These are phyloP conservation scores for Aaosphaeria arxii DNA, from an alignment of 2,329 filamentous ascomycete species.

Conservation along the genomic window DNA sequence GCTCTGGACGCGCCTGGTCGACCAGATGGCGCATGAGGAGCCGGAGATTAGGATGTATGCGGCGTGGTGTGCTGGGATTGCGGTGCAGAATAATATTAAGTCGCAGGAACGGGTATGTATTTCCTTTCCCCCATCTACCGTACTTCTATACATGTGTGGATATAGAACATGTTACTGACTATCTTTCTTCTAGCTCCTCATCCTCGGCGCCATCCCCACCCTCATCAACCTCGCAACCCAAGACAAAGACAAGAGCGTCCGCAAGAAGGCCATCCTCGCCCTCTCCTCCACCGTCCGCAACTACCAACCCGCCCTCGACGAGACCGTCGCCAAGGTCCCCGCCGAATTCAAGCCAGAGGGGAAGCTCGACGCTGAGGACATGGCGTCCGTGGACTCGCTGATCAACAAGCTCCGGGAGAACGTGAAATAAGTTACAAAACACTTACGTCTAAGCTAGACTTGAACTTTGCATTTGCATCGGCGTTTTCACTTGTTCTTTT, in stretches of 20 bases:
- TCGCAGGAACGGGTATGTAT: conserved; percentile 68
- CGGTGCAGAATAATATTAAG: conserved; percentile 91
- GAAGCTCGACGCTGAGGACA: conserved; percentile 77
- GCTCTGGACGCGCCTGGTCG: conserved; percentile 79
- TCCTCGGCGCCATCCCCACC: conserved; percentile 64
- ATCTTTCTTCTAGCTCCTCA: conserved; percentile 45
- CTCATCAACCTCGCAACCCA: conserved; percentile 65
- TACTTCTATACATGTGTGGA: background rate
- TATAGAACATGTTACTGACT: conserved; percentile 1
- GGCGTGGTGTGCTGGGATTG: conserved; percentile 91
- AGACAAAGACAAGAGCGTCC: conserved; percentile 60
- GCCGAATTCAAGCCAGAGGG: conserved; percentile 56
- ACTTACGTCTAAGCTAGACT: background rate
- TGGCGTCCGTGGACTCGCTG: conserved; percentile 78
- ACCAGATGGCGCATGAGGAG: conserved; percentile 66
- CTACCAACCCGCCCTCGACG: conserved; percentile 72
- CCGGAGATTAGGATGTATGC: conserved; percentile 76
- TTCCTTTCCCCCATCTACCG: background rate
- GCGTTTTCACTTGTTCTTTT: too few species aligned
- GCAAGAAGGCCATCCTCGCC: conserved; percentile 86
- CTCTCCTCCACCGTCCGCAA: conserved; percentile 84
- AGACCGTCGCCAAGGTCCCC: conserved; percentile 65
- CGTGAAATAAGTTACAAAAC: background rate
- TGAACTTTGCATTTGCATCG: background rate
- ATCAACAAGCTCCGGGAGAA: conserved; percentile 59